Conservation (phyloP, 805 yeast genomes). For the Zygosaccharomyces lentus region DNA sequence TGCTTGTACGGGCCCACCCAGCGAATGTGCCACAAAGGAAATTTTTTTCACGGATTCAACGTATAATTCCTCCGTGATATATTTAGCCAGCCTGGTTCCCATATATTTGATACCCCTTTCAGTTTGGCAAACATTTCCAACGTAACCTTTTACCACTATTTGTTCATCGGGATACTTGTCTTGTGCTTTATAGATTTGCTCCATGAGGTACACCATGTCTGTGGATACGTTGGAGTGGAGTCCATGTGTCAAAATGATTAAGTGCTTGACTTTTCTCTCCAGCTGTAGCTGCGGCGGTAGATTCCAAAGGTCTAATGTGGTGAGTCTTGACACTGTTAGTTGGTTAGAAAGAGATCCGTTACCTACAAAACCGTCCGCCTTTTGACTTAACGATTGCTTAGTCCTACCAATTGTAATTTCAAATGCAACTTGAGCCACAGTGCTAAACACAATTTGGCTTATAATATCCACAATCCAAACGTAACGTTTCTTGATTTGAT, state of each 20-base stretch:
- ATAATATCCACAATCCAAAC: conserved; percentile 69
- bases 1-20: conserved; percentile 75
- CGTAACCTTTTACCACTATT: conserved; percentile 62
- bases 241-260: conserved; percentile 73
- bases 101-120: conserved; percentile 73
- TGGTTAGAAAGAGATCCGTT: conserved; percentile 33
- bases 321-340: conserved; percentile 48
- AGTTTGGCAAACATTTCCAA: conserved; percentile 70
- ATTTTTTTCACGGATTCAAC: conserved; percentile 46
- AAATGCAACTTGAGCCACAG: conserved; percentile 55
- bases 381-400: conserved; percentile 26
- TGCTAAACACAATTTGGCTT: conserved; percentile 66
- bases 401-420: conserved; percentile 52
- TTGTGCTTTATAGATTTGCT: conserved; percentile 50
- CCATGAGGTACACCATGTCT: conserved; percentile 71
- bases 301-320: conserved; percentile 70
- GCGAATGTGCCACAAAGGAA: conserved; percentile 73
- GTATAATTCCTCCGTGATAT: conserved; percentile 46
- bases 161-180: conserved; percentile 39
- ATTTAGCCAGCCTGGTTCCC: conserved; percentile 69
- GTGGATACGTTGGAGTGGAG: conserved; percentile 72
- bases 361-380: conserved; percentile 23
- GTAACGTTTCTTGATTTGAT: conserved; percentile 53
- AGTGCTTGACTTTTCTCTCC: conserved; percentile 47
- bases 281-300: conserved; percentile 39